Percentiles rank a stretch among this genome's conserved stretches.
Conservation (phyloP, 2,329 filamentous ascomycete species). For the Aspergillus tamarii region DNA sequence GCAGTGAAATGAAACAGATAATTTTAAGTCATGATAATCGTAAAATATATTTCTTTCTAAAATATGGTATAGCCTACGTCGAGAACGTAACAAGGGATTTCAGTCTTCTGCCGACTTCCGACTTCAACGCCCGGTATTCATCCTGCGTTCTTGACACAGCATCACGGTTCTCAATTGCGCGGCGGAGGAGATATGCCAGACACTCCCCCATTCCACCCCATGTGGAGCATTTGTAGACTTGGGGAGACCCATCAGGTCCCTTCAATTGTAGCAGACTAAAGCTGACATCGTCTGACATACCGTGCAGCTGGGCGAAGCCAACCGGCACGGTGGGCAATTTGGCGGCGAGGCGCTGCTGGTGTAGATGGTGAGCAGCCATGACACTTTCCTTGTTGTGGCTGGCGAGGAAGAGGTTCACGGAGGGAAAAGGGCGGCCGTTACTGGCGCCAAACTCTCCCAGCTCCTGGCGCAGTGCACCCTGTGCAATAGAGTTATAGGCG, state of each 20-base stretch:
- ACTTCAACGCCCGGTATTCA: slow-evolving; percentile 36
- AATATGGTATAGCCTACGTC: not conserved
- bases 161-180: slow-evolving; percentile 64
- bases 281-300: slow-evolving; percentile 65
- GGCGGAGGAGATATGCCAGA: slow-evolving; percentile 69
- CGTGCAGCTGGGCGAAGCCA: slow-evolving; percentile 60
- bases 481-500: slow-evolving; percentile 72
- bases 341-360: slow-evolving; percentile 47
- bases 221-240: slow-evolving; percentile 59
- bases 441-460: slow-evolving; percentile 28
- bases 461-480: slow-evolving; percentile 64
- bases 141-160: slow-evolving; percentile 57
- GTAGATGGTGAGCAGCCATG: slow-evolving; percentile 53
- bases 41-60: not conserved
- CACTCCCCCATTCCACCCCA: slow-evolving; percentile 70
- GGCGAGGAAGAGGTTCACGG: slow-evolving; percentile 70
- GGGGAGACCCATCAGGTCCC: slow-evolving; percentile 38
- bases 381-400: slow-evolving; percentile 82
- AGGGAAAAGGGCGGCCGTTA: slow-evolving; percentile 51
- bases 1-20: not conserved
- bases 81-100: not conserved
- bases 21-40: not conserved
- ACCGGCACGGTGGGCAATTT: slow-evolving; percentile 52
- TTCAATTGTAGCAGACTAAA: slow-evolving; percentile 54
- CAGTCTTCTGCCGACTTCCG: slow-evolving; percentile 20